These are phyloP conservation scores for Fomitopsis pulvina DNA, from an alignment of 768 basidiomycete genomes.

Conservation along the genomic window DNA sequence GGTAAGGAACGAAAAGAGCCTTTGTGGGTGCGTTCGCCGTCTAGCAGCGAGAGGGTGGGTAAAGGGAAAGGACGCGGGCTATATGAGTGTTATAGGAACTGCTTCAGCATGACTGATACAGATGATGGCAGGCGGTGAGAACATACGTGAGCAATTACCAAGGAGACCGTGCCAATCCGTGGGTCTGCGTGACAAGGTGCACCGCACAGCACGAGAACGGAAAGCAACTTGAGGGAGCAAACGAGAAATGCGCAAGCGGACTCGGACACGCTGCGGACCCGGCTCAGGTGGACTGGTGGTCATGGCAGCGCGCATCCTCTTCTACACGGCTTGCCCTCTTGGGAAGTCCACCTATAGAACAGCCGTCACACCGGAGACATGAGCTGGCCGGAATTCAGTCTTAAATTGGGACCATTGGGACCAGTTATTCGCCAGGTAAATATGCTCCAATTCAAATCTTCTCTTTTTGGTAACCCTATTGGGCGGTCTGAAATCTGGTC, in stretches of 20 bases:
- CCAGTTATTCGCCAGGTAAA: too few species aligned
- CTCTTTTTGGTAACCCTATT: too few species aligned
- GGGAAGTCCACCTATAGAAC: background rate
- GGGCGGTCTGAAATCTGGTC: too few species aligned
- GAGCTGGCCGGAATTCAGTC: too few species aligned
- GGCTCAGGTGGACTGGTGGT: conserved; percentile 8
- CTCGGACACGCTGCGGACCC: background rate
- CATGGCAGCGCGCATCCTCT: conserved; percentile 10
- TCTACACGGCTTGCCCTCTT: background rate
- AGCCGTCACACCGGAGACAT: too few species aligned
- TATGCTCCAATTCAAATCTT: too few species aligned
- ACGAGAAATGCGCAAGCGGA: background rate
- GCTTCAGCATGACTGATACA: conserved; percentile 4
- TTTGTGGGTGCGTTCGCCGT: conserved; percentile 10
- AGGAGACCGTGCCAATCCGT: conserved; percentile 22
- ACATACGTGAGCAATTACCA: conserved; percentile 23
- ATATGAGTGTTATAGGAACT: background rate
- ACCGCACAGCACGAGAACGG: conserved; percentile 1
- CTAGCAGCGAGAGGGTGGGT: conserved; percentile 15
- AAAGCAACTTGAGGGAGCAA: conserved; percentile 9
- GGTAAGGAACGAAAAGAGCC: conserved; percentile 7
- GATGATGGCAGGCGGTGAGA: background rate
- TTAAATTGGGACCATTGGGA: too few species aligned
- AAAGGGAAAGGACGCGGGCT: background rate
- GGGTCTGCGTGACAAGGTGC: background rate